Conservation (phyloP, 805 yeast species). For the Cyberlindnera maclurae region DNA sequence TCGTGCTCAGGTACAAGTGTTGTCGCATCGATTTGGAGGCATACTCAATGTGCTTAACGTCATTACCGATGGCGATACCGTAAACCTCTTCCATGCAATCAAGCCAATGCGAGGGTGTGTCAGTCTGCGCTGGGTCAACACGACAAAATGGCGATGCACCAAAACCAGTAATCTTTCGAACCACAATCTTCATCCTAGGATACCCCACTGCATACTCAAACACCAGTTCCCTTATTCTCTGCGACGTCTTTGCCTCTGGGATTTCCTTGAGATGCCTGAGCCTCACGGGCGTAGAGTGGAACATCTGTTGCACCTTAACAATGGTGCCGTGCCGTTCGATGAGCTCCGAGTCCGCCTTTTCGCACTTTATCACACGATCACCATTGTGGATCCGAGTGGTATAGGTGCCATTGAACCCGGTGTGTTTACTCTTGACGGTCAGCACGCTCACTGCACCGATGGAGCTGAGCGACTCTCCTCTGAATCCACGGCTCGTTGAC, state of each 20-base stretch:
- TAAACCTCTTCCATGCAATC: slow-evolving; percentile 23
- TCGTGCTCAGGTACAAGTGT: slow-evolving; percentile 34
- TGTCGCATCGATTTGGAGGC: slow-evolving; percentile 22
- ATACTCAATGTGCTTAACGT: neutral
- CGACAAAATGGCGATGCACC: neutral
- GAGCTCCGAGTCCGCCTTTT: slow-evolving; percentile 3
- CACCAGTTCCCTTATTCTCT: slow-evolving; percentile 25
- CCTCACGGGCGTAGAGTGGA: slow-evolving; percentile 39
- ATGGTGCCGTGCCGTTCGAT: neutral
- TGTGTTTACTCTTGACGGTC: slow-evolving; percentile 40
- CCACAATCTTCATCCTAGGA: slow-evolving; percentile 20
- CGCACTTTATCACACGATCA: slow-evolving; percentile 10
- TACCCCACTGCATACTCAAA: slow-evolving; percentile 25
- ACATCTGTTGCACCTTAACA: slow-evolving; percentile 35
- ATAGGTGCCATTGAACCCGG: slow-evolving; percentile 26
- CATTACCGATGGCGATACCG: slow-evolving; percentile 20
- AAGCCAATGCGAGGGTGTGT: slow-evolving; percentile 2
- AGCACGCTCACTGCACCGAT: slow-evolving; percentile 41
- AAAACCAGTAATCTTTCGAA: neutral
- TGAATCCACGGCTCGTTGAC: slow-evolving; percentile 51
- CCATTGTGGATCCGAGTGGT: slow-evolving; percentile 8
- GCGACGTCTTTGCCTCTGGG: slow-evolving; percentile 20
- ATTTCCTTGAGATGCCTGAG: slow-evolving; percentile 19
- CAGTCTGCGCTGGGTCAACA: neutral
- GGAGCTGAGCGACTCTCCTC: slow-evolving; percentile 64